Base-by-base conservation (phyloP, 108 stramenopile species). In the Aurantiochytrium sp. region DNA sequence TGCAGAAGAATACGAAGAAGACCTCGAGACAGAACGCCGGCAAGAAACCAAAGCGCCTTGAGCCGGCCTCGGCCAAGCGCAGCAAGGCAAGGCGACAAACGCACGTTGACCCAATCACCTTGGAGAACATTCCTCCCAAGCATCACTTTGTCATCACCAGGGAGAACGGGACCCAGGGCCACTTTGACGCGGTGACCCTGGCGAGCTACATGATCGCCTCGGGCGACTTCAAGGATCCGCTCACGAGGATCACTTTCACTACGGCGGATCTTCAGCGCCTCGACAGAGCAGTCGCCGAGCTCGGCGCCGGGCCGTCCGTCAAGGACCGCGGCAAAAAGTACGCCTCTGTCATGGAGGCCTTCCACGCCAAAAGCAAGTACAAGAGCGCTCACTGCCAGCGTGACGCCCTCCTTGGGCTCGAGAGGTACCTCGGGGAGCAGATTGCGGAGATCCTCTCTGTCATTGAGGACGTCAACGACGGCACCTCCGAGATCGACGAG, bases 201-300 rank as follows among this genome's bases (percentile, higher is more conserved):
- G 73, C 73, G 39, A 24, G 8, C 39, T 81, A 81, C 73, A 2
- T 81, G 36, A 17, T 81, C 24, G 73, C 73, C 1, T 41, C 73
- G 0, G 73, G 73, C 12, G 73, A 81, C 73, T 81, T 81, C 32
- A 81, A 12, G 24, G 73, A 81, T 48, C 73, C 73, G 12, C 73
- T 81, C 3, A 81, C 42, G 10, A 37, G 73, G 2, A 24, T 81
- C 2, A 0, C 73, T 0, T 2, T 81, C 24, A 12, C 73, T 2
- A n/a, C 24, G 73, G 21, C 50, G 73, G 73, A 81, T 4, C 73
- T 81, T 0, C 10, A 81, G 24, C 39, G 73, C 6, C 42, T 81
- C 73, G 73, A 81, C 73, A 27, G 0, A 4, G 12, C 27, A 54
- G 53, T 54, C 17, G 21, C 21, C 17, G 53, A 54, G 53, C 53